Percentiles rank a stretch among this genome's conserved stretches.
Evolutionary conservation across 2,329 filamentous ascomycete genomes (phyloP).

Genomic region (Dothideomycetes sp.): DNA sequence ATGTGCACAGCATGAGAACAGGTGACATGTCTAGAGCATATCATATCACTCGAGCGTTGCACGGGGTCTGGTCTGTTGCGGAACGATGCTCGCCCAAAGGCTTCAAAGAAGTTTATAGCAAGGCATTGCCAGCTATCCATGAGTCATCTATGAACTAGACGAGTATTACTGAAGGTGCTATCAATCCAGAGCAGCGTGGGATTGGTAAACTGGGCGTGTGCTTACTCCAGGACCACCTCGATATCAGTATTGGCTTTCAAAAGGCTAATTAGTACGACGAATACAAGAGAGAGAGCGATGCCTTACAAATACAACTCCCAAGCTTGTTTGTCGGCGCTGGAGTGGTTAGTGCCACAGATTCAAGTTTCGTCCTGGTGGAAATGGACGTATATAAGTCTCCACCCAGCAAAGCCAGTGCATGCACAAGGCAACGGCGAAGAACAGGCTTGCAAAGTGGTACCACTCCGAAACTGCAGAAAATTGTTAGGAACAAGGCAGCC

Average conservation of each 20-base stretch:
- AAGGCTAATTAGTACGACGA: slow-evolving; percentile 1
- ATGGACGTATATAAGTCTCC: slow-evolving; percentile 1
- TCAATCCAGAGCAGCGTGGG: too few relatives aligned
- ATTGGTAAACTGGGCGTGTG: too few relatives aligned
- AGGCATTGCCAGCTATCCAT: slow-evolving; percentile 3
- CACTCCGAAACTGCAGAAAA: slow-evolving; percentile 3
- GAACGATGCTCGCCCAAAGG: too few relatives aligned
- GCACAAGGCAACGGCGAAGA: neutral
- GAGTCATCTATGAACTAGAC: slow-evolving; percentile 5
- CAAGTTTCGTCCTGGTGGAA: too few relatives aligned
- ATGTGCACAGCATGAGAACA: slow-evolving; percentile 4
- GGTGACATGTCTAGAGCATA: slow-evolving; percentile 3
- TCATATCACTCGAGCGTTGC: too few relatives aligned
- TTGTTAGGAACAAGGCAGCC: too few relatives aligned
- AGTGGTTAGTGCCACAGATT: too few relatives aligned
- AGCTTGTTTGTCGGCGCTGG: neutral
- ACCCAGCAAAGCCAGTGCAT: slow-evolving; percentile 4
- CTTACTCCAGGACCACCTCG: slow-evolving; percentile 1
- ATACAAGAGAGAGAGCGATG: slow-evolving; percentile 3
- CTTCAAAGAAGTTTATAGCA: slow-evolving; percentile 6
- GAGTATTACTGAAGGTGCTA: too few relatives aligned
- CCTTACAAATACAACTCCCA: slow-evolving; percentile 4
- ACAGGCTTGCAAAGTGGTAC: slow-evolving; percentile 1
- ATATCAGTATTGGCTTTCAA: slow-evolving; percentile 4
- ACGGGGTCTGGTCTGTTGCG: too few relatives aligned